Conservation (phyloP, 768 basidiomycete genomes). For the Aureoboletus auriporus region DNA sequence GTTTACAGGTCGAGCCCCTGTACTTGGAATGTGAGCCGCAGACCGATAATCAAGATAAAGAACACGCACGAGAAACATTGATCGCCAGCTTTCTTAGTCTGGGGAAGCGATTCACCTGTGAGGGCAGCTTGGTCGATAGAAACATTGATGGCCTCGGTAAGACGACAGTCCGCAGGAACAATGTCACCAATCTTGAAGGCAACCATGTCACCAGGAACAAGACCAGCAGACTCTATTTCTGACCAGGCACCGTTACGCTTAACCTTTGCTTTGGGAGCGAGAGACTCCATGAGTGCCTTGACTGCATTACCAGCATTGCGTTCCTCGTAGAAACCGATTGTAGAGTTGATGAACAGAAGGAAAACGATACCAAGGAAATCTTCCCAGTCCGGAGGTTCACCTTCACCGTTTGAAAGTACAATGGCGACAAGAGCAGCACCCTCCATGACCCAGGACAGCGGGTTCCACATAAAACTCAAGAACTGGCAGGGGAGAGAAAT, state of each 20-base stretch:
- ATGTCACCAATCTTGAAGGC: slow-evolving; percentile 99
- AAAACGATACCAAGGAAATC: slow-evolving; percentile 97
- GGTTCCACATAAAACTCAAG: slow-evolving; percentile 99
- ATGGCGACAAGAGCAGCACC: slow-evolving; percentile 93
- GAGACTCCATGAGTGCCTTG: slow-evolving; percentile 99
- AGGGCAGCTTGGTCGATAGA: slow-evolving; percentile 98
- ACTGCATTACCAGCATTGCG: slow-evolving; percentile 97
- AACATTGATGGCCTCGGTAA: slow-evolving; percentile 94
- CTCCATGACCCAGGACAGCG: slow-evolving; percentile 99
- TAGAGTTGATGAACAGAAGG: slow-evolving; percentile 89
- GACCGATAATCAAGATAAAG: neutral
- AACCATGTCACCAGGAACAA: slow-evolving; percentile 95
- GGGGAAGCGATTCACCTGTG: slow-evolving; percentile 94
- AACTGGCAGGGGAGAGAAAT: slow-evolving; percentile 44
- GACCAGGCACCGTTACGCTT: slow-evolving; percentile 81
- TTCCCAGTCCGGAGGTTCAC: slow-evolving; percentile 88
- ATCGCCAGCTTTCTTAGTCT: slow-evolving; percentile 88
- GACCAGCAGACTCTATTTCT: slow-evolving; percentile 85
- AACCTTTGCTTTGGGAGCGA: slow-evolving; percentile 95
- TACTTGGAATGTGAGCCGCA: neutral
- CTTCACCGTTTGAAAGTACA: slow-evolving; percentile 89
- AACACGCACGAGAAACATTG: slow-evolving; percentile 93
- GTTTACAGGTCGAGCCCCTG: slow-evolving; percentile 96
- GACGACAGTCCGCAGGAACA: slow-evolving; percentile 96
- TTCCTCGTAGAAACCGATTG: slow-evolving; percentile 98